Percentiles rank a stretch among this genome's conserved stretches.
Evolutionary conservation across 2,329 filamentous ascomycete genomes (phyloP).

Genomic region (Trichoderma sp.): DNA sequence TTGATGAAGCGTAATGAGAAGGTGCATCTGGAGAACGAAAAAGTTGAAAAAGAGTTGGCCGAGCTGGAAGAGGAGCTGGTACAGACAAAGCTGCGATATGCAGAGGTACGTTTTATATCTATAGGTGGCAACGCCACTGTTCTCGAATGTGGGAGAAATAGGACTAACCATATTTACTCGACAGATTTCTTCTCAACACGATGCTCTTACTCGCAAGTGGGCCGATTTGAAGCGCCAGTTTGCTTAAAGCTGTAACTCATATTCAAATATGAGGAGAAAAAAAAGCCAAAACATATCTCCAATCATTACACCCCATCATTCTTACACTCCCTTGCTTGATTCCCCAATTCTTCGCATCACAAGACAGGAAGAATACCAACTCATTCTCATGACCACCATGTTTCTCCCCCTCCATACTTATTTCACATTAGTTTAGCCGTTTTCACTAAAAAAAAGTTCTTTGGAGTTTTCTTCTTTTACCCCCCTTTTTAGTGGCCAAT

Average conservation of each 20-base stretch:
- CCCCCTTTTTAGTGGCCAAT: neutral
- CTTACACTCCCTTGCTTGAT: constrained; percentile 12
- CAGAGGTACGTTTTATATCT: constrained; percentile 70
- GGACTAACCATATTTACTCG: neutral
- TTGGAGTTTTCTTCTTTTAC: constrained; percentile 10
- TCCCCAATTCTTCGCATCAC: constrained; percentile 14
- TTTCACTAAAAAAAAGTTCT: constrained; percentile 21
- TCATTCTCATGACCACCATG: neutral
- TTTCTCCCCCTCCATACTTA: neutral
- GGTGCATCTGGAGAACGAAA: constrained; percentile 90
- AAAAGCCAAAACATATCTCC: neutral
- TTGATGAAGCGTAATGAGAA: constrained; percentile 91
- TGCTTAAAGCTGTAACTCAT: constrained; percentile 38
- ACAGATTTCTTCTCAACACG: constrained; percentile 73
- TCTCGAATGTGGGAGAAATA: constrained; percentile 30
- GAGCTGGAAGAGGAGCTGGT: constrained; percentile 94
- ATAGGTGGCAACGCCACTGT: neutral
- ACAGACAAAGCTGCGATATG: constrained; percentile 90
- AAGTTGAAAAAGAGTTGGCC: constrained; percentile 83
- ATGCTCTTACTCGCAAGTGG: constrained; percentile 76
- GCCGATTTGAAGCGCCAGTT: constrained; percentile 69
- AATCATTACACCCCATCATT: neutral
- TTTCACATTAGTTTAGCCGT: neutral
- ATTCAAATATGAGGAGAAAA: neutral
- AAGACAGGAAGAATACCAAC: neutral